These are phyloP conservation scores for Arthroderma uncinatum DNA, from an alignment of 2,329 filamentous ascomycete species.

Conservation along the genomic window DNA sequence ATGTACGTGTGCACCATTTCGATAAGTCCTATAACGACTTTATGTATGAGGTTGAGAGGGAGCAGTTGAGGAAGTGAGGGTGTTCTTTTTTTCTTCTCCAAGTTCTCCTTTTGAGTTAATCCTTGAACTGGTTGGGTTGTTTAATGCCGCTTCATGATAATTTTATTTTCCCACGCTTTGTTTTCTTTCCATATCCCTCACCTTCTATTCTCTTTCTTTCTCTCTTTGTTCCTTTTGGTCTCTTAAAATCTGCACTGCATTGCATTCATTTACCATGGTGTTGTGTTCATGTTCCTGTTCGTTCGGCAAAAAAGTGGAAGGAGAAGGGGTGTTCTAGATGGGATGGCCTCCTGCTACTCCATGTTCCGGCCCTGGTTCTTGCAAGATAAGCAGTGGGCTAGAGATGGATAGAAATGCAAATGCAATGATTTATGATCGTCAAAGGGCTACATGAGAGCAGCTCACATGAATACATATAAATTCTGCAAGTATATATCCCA, in stretches of 20 bases:
- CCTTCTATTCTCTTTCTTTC: neutral
- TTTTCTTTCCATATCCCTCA: neutral
- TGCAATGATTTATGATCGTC: neutral
- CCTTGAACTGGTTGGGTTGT: neutral
- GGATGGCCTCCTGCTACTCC: neutral
- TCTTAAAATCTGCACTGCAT: neutral
- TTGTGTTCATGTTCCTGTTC: neutral
- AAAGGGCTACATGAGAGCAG: no score
- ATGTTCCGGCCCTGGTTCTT: neutral
- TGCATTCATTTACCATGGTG: neutral
- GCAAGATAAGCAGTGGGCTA: neutral
- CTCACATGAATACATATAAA: neutral
- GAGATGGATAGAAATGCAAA: neutral
- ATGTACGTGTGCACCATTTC: slow-evolving; percentile 96
- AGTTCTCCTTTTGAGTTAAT: neutral
- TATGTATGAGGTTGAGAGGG: slow-evolving; percentile 94
- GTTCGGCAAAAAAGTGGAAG: neutral
- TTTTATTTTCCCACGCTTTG: neutral
- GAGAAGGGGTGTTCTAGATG: neutral
- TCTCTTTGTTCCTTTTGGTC: neutral
- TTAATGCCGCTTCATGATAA: neutral
- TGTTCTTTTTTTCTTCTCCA: neutral
- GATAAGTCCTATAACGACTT: slow-evolving; percentile 99
- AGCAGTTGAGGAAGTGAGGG: slow-evolving; percentile 42
- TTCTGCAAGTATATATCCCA: neutral